phyloP scores from a whole-genome alignment of 2,329 filamentous ascomycete genomes.

The Fusarium setosum region DNA sequence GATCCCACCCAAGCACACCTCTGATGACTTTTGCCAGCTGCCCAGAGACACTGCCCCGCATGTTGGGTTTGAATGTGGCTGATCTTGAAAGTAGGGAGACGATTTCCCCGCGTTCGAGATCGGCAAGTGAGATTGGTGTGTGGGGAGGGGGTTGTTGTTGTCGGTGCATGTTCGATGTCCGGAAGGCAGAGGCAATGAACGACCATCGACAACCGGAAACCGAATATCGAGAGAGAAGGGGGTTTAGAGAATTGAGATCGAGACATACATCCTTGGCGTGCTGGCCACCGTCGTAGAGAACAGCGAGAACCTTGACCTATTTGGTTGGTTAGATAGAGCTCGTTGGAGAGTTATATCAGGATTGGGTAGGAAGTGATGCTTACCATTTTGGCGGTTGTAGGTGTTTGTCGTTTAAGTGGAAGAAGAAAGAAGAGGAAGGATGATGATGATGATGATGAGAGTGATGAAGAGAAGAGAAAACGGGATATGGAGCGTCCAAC shows the following conservation, averaged over 20 bases:
- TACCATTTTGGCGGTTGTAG: constrained; percentile 45
- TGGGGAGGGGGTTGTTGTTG: constrained; percentile 24
- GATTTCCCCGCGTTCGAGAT: constrained; percentile 46
- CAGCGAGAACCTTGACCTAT: constrained; percentile 94
- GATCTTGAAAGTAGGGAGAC: constrained; percentile 32
- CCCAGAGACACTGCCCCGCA: constrained; percentile 36
- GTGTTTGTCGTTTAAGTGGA: constrained; percentile 24
- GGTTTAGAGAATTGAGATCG: neutral
- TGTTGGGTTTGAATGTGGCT: constrained; percentile 34
- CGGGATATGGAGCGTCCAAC: constrained; percentile 25
- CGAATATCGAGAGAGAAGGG: neutral
- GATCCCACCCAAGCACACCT: constrained; percentile 20
- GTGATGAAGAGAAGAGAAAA: constrained; percentile 23
- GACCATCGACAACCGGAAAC: constrained; percentile 13
- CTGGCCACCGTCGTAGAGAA: constrained; percentile 91
- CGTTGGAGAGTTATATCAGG: constrained; percentile 3
- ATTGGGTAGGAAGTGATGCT: constrained; percentile 10
- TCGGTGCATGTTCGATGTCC: constrained; percentile 12
- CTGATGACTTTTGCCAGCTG: constrained; percentile 8
- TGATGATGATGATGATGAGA: constrained; percentile 35
- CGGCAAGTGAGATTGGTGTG: constrained; percentile 26
- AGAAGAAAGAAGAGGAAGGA: constrained; percentile 26
- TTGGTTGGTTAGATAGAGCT: constrained; percentile 36
- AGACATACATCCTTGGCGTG: constrained; percentile 83
- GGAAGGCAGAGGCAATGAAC: constrained; percentile 18